Conservation (phyloP, 139 green algal genomes). For the Chlamydomonas incerta region DNA sequence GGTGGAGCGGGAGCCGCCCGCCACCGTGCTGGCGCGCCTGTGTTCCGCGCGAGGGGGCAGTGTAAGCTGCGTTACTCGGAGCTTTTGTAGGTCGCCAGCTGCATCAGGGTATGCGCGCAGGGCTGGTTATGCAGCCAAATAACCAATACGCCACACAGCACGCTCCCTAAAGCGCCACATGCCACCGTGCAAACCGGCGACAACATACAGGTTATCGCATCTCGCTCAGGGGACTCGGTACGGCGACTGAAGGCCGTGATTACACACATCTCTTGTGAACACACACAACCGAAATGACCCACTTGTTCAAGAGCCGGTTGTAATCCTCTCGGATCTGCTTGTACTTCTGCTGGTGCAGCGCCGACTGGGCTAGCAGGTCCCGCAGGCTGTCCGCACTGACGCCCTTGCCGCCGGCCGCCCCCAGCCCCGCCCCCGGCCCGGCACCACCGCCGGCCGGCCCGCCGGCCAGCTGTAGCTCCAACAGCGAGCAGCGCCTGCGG, state of each 20-base stretch:
- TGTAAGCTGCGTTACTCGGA: too few relatives aligned
- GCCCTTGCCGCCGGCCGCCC: not conserved
- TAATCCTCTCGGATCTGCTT: constrained; percentile 63
- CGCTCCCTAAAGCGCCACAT: too few relatives aligned
- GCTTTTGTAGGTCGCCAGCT: too few relatives aligned
- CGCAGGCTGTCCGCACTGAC: constrained; percentile 30
- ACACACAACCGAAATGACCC: not conserved
- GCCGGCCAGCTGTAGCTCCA: constrained; percentile 43
- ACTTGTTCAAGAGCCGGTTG: constrained; percentile 59
- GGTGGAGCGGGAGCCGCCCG: constrained; percentile 2
- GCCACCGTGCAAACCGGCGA: too few relatives aligned
- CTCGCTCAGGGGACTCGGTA: too few relatives aligned
- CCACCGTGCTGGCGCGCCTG: constrained; percentile 37
- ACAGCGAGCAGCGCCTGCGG: constrained; percentile 34
- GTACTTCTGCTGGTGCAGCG: constrained; percentile 57
- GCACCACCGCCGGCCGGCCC: not conserved
- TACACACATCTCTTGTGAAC: not conserved
- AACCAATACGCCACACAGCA: too few relatives aligned
- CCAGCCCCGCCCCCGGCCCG: not conserved
- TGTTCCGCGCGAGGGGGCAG: too few relatives aligned
- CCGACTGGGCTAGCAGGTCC: constrained; percentile 48
- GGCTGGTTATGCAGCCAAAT: too few relatives aligned
- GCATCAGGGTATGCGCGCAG: too few relatives aligned
- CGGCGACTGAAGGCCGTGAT: too few relatives aligned
- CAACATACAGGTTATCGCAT: too few relatives aligned